These are phyloP conservation scores for Casuarina equisetifolia DNA, from an alignment of 306 rosid species.

Conservation along the genomic window DNA sequence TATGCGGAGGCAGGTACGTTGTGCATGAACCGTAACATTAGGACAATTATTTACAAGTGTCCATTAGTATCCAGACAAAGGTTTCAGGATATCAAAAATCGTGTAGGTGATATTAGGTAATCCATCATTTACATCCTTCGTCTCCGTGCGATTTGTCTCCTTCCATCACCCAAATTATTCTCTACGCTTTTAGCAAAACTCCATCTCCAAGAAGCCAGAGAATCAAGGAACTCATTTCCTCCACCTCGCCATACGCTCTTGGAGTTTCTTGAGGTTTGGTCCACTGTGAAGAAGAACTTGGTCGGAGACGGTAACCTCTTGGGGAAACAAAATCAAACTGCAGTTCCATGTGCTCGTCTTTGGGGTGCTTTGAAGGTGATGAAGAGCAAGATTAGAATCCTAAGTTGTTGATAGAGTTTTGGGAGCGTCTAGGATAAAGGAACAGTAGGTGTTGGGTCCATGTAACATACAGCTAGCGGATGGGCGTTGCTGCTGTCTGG, in stretches of 20 bases:
- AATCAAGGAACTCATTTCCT: constrained; percentile 38
- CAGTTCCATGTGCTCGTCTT: constrained; percentile 27
- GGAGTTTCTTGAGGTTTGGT: constrained; percentile 12
- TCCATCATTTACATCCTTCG: constrained; percentile 35
- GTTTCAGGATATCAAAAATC: constrained; percentile 38
- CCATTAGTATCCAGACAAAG: constrained; percentile 49
- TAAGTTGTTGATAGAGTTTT: constrained; percentile 46
- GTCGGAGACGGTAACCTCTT: constrained; percentile 23
- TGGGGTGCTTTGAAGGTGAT: constrained; percentile 23
- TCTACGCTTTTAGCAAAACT: constrained; percentile 48
- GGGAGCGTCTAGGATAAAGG: constrained; percentile 19
- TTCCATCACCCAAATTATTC: constrained; percentile 6
- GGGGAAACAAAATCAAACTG: constrained; percentile 39
- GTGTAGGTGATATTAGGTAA: constrained; percentile 43
- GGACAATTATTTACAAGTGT: constrained; percentile 37
- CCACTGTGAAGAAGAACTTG: constrained; percentile 22
- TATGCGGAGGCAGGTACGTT: constrained; percentile 18
- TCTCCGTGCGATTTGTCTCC: constrained; percentile 47
- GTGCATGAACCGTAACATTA: constrained; percentile 20
- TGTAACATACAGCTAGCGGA: constrained; percentile 12
- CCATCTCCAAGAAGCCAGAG: constrained; percentile 64
- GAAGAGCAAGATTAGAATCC: constrained; percentile 46
- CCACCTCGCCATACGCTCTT: constrained; percentile 37
- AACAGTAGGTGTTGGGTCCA: constrained; percentile 22
- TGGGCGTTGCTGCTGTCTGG: constrained; percentile 36